Conservation (phyloP, 192 early-diverging fungal genomes). For the Coemansia biformis region DNA sequence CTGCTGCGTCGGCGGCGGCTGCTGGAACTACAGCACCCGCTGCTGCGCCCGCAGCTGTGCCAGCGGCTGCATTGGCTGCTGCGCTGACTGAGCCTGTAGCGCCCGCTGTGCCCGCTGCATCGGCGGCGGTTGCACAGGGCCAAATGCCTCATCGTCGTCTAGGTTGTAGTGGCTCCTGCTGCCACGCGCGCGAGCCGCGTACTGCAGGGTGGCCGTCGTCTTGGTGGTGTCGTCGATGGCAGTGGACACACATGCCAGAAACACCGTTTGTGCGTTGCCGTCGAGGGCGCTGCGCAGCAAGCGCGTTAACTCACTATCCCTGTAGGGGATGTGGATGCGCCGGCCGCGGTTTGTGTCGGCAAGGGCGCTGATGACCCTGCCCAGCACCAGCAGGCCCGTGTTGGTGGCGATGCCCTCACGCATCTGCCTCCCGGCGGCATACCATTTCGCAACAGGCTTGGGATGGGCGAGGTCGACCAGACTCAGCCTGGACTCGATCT, state of each 20-base stretch:
- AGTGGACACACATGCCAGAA: constrained; percentile 91
- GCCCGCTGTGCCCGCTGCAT: no score
- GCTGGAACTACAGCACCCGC: no score
- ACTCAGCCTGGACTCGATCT: constrained; percentile 84
- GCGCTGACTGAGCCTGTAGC: no score
- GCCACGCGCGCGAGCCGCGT: constrained; percentile 92
- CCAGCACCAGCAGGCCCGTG: constrained; percentile 88
- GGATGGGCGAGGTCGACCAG: constrained; percentile 99
- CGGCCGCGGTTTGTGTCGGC: constrained; percentile 64
- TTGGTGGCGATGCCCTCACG: constrained; percentile 98
- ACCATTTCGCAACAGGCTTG: constrained; percentile 88
- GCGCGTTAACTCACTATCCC: constrained; percentile 94
- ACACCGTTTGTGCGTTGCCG: constrained; percentile 88
- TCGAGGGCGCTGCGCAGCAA: constrained; percentile 94
- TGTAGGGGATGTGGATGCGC: constrained; percentile 80
- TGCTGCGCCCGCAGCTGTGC: no score
- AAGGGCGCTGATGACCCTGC: constrained; percentile 95
- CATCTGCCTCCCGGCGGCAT: constrained; percentile 84
- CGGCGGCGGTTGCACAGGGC: no score
- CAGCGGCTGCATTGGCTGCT: no score
- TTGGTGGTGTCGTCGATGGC: constrained; percentile 81
- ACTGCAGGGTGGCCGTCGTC: constrained; percentile 91
- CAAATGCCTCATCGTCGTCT: no score
- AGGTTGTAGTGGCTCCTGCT: constrained; percentile 92
- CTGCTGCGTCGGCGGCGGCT: no score